Base-by-base conservation (phyloP, 129 eudicot genomes). In the Calendula officinalis region DNA sequence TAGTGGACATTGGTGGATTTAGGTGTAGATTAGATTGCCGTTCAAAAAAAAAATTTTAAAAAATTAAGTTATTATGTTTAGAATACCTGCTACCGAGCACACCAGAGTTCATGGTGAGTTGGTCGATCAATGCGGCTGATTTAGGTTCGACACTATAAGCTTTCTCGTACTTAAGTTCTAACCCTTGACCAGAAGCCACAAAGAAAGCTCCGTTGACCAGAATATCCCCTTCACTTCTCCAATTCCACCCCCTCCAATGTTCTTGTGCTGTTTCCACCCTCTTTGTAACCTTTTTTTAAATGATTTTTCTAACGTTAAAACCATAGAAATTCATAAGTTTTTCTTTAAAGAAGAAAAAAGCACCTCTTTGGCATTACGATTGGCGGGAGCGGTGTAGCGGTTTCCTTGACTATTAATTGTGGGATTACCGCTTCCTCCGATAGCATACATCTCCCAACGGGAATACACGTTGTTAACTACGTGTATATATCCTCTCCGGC, bases 141-240 rank as follows among this genome's bases (percentile, higher is more conserved):
- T 85, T 91, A 70, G 98, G 98, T 79, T 91, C 98, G 63, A 91
- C 89, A 55, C 98, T 91, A 33, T 84, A 91, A 1, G 98, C 98
- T 80, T 91, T 91, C 69, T 87, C 98, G 33, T 91, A 91, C 62
- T 91, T 88, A 4, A 91, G 85, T 75, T 91, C 95, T 56, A 88
- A 73, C n/a, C 95, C 96, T 54, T 82, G 82, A 3, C 98, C 98
- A 2, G 98, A 91, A 4, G 98, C 81, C 56, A 91, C 90, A 65
- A 91, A 91, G 68, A 76, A 91, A 3, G 98, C 98, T 52, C 98
- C 98, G 60, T 91, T 91, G 48, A 79, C 91, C 78, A 91, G 63
- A 46, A 80, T 47, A 60, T 91, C 98, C 72, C 98, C 98, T 48
- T 91, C 98, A 56, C 96, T 87, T 81, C 98, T 83, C 98, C 98